Conservation (phyloP, 352 stramenopile species). For the Phytopythium chamaehyphon region DNA sequence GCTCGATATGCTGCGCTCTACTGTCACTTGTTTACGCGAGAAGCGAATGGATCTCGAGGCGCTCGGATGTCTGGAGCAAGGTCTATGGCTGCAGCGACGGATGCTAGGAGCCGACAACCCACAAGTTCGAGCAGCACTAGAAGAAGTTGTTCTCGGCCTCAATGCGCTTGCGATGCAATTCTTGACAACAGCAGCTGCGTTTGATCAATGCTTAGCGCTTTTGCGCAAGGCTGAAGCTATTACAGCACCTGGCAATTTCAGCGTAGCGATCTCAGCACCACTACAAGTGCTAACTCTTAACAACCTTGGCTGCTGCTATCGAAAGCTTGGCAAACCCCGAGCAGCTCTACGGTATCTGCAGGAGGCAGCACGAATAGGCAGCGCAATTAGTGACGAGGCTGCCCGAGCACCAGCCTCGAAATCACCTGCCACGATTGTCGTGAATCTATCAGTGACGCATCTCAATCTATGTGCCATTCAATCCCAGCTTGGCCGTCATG, state of each 20-base stretch:
- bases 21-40: conserved; percentile 57
- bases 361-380: conserved; percentile 60
- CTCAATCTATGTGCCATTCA: conserved; percentile 81
- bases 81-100: conserved; percentile 64
- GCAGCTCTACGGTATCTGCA: conserved; percentile 74
- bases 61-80: conserved; percentile 69
- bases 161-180: conserved; percentile 79
- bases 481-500: conserved; percentile 66
- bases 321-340: conserved; percentile 68
- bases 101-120: conserved; percentile 70
- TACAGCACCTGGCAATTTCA: conserved; percentile 61
- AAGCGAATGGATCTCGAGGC: conserved; percentile 77
- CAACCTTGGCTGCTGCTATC: conserved; percentile 80
- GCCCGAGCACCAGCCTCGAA: not conserved
- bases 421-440: conserved; percentile 35
- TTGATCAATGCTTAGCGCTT: conserved; percentile 65
- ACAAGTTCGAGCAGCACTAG: conserved; percentile 45
- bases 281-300: conserved; percentile 81
- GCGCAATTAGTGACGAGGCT: conserved; percentile 1
- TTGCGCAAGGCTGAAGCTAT: conserved; percentile 72
- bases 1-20: conserved; percentile 69
- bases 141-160: conserved; percentile 69
- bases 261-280: conserved; percentile 39
- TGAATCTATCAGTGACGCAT: conserved; percentile 79
- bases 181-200: conserved; percentile 33